phyloP scores from a whole-genome alignment of 768 basidiomycete species.

The Leucocoprinus leucothites region DNA sequence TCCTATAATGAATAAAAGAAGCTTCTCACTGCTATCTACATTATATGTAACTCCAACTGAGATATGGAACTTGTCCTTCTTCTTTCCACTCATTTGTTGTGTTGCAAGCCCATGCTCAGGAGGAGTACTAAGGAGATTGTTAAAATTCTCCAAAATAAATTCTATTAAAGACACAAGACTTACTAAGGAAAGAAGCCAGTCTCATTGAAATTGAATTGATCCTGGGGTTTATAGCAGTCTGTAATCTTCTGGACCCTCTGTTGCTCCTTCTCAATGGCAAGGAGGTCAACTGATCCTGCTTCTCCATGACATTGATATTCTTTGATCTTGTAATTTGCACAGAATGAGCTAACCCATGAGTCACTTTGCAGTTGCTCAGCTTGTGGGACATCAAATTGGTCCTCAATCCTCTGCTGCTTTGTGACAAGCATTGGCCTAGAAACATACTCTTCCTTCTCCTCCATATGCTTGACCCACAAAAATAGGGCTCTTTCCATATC shows the following conservation, averaged over 20 bases:
- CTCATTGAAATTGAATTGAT: too few species aligned
- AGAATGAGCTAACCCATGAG: constrained; percentile 19
- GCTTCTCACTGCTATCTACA: constrained; percentile 29
- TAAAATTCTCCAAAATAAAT: background rate
- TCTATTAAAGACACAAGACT: too few species aligned
- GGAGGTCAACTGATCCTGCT: constrained; percentile 22
- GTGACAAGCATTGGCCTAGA: constrained; percentile 23
- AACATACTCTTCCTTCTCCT: constrained; percentile 20
- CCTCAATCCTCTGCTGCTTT: constrained; percentile 22
- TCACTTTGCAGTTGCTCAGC: constrained; percentile 16
- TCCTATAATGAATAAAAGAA: constrained; percentile 31
- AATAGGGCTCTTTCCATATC: constrained; percentile 28
- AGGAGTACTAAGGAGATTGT: constrained; percentile 16
- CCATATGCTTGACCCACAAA: constrained; percentile 27
- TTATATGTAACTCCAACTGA: constrained; percentile 25
- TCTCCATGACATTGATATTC: constrained; percentile 22
- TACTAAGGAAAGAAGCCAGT: too few species aligned
- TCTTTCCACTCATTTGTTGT: constrained; percentile 30
- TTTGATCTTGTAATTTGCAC: constrained; percentile 9
- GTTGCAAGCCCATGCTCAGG: constrained; percentile 28
- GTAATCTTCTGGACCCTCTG: constrained; percentile 14
- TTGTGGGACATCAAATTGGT: constrained; percentile 23
- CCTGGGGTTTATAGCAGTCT: too few species aligned
- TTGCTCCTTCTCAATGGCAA: constrained; percentile 19
- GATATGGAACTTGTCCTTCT: constrained; percentile 26